A percentile compares a stretch with the other conserved stretches of the same genome.
Conservation (phyloP, 257 asterid species). For the Henckelia pumila region DNA sequence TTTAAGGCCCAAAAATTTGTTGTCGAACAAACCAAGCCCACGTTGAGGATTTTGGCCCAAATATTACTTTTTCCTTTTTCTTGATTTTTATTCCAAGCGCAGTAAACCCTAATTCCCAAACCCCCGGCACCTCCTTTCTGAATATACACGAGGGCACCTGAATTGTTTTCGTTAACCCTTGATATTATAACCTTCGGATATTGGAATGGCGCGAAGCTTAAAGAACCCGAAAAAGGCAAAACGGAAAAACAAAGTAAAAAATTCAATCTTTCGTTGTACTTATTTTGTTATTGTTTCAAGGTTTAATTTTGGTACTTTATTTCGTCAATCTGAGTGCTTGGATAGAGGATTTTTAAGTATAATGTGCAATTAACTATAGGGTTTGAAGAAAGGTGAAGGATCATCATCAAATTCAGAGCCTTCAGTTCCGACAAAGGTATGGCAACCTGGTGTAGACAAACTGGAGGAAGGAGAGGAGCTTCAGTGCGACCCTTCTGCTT, state of each 20-base stretch:
- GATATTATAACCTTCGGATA: background rate
- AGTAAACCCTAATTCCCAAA: slow-evolving; percentile 39
- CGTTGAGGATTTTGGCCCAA: background rate
- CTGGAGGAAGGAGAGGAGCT: slow-evolving; percentile 94
- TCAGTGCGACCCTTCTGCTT: slow-evolving; percentile 85
- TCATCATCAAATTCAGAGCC: slow-evolving; percentile 55
- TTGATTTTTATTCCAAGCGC: background rate
- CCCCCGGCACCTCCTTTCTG: slow-evolving; percentile 10
- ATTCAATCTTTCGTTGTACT: background rate
- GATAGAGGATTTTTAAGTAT: background rate
- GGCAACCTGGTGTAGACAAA: slow-evolving; percentile 89
- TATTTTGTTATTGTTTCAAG: background rate
- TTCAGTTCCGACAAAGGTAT: slow-evolving; percentile 57
- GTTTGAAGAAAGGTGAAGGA: slow-evolving; percentile 55
- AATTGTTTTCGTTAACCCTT: background rate
- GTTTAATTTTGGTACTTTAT: slow-evolving; percentile 1
- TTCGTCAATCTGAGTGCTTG: background rate
- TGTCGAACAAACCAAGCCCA: background rate
- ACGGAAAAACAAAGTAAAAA: slow-evolving; percentile 63
- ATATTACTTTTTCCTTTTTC: too few species aligned
- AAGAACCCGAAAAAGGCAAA: slow-evolving; percentile 70
- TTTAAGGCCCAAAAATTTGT: too few species aligned
- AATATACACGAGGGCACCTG: background rate
- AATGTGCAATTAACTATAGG: slow-evolving; percentile 25
- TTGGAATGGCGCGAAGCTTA: slow-evolving; percentile 65